Percentiles rank a stretch among this genome's conserved stretches.
phyloP scores from a whole-genome alignment of 129 eudicot species.

The Smallanthus sonchifolius region DNA sequence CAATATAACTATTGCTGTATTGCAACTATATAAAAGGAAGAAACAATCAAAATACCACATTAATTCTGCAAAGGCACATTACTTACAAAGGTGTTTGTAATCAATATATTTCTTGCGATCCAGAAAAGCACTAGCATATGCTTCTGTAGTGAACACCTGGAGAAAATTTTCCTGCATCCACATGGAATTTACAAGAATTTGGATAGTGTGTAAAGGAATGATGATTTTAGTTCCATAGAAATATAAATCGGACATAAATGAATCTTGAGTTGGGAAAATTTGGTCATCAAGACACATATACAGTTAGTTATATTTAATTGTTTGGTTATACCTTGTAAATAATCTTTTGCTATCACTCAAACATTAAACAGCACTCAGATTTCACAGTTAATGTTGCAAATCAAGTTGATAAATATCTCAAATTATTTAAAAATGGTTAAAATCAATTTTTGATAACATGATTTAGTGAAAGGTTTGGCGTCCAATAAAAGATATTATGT shows the following conservation, averaged over 20 bases:
- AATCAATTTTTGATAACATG: no score
- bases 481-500: no score
- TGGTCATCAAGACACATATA: background rate
- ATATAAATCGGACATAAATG: background rate
- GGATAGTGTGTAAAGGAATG: conserved; percentile 1
- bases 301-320: background rate
- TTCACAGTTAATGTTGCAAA: background rate
- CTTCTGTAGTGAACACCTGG: conserved; percentile 59
- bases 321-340: background rate
- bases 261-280: background rate
- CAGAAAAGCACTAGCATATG: conserved; percentile 56
- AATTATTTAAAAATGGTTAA: no score
- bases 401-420: no score
- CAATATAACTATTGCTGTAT: no score
- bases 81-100: conserved; percentile 68
- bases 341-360: background rate
- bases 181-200: background rate
- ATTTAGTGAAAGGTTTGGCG: no score
- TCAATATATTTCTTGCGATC: conserved; percentile 51
- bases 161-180: conserved; percentile 82
- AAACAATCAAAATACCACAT: background rate
- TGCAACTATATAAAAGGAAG: background rate
- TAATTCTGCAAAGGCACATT: background rate
- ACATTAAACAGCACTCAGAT: background rate
- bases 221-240: background rate